Base-by-base conservation (phyloP, 2,329 filamentous ascomycete species). In the Sarocladiaceae sp. region DNA sequence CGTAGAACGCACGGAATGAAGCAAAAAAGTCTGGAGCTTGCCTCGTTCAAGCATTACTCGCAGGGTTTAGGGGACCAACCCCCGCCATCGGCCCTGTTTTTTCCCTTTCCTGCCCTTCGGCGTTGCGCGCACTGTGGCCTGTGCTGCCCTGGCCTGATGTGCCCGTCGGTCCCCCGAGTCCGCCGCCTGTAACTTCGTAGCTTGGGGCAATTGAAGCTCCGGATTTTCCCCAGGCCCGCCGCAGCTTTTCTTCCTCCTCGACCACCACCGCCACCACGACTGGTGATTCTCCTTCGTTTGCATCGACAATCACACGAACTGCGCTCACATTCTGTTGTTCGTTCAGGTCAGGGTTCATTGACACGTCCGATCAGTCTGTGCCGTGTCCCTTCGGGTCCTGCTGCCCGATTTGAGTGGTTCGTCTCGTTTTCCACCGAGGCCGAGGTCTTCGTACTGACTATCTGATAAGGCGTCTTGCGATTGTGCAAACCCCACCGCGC, bases 171-270 rank as follows among this genome's bases (percentile, higher is more conserved):
- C 33, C 15, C 5, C 5, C 12, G 33, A n/a, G 33, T n/a, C 33
- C 33, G 33, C 33, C 33, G 33, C 15, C 33, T n/a, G 33, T n/a
- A 36, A 17, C 33, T 36, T 36, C 33, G n/a, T n/a, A n/a, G n/a
- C n/a, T 36, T 7, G 6, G 33, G 15, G 33, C 33, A 10, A n/a
- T n/a, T n/a, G n/a, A n/a, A n/a, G 17, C 37, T 44, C 40, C 23
- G 40, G 40, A 26, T 44, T 44, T 44, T 44, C 23, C 40, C 40
- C 40, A n/a, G 37, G 5, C 17, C n/a, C n/a, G n/a, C n/a, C 37
- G 37, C 20, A 40, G 37, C 37, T 40, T 40, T 40, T 40, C 37
- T 40, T 23, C 17, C 17, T 22, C 20, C 5, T 20, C 37, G 15
- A 11, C 37, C 23, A 12, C 18, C 37, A 4, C 20, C 17, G 17